Evolutionary conservation across 2,329 filamentous ascomycete genomes (phyloP).

Genomic region (Aspergillus novofumigatus): DNA sequence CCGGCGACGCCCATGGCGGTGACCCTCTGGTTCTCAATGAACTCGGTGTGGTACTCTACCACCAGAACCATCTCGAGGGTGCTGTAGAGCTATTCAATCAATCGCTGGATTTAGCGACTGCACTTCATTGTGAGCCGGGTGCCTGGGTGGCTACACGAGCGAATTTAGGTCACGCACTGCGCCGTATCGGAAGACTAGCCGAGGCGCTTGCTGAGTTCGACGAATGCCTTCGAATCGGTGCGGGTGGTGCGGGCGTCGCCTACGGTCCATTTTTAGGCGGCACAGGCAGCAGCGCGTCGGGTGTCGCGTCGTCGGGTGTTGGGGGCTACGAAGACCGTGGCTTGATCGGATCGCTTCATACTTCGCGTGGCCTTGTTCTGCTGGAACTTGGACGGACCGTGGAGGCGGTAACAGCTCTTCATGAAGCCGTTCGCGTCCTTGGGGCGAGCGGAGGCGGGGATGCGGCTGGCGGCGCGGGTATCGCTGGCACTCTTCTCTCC

Average conservation of each 20-base stretch:
- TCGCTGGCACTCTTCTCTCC: conserved; percentile 43
- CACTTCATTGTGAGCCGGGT: conserved; percentile 75
- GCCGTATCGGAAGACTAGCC: conserved; percentile 64
- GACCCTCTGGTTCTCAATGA: conserved; percentile 93
- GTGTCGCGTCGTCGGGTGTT: conserved; percentile 37
- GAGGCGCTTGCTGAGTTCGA: conserved; percentile 79
- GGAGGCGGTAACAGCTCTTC: conserved; percentile 75
- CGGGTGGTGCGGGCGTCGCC: conserved; percentile 69
- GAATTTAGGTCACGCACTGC: conserved; percentile 84
- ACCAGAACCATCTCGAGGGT: conserved; percentile 73
- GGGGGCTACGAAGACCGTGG: conserved; percentile 46
- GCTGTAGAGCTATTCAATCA: conserved; percentile 74
- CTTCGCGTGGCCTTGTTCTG: conserved; percentile 68
- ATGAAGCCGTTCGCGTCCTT: conserved; percentile 59
- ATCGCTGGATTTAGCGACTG: conserved; percentile 71
- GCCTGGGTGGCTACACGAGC: conserved; percentile 81
- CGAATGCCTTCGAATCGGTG: conserved; percentile 74
- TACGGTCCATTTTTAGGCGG: conserved; percentile 62
- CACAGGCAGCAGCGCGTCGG: conserved; percentile 30
- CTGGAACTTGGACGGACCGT: conserved; percentile 71
- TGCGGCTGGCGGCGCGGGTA: conserved; percentile 44
- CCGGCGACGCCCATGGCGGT: conserved; percentile 30
- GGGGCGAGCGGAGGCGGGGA: conserved; percentile 44
- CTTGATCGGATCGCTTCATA: conserved; percentile 44
- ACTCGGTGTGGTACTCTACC: conserved; percentile 92